A percentile compares a stretch with the other conserved stretches of the same genome.
These are phyloP conservation scores for Pilobolus umbonatus DNA, from an alignment of 192 early-diverging fungal species.

Conservation along the genomic window DNA sequence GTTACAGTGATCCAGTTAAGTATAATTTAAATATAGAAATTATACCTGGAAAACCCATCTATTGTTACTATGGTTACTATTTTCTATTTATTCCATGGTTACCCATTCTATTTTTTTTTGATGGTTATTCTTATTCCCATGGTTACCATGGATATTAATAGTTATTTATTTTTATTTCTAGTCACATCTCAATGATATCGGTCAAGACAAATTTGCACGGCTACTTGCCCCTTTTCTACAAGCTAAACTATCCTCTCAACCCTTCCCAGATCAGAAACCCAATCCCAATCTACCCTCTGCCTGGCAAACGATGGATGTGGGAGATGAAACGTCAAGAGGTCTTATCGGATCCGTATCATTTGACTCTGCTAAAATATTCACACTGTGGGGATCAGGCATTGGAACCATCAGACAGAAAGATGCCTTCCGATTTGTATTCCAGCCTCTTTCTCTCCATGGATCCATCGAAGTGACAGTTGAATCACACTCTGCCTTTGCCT, in stretches of 20 bases:
- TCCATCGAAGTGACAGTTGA: constrained; percentile 12
- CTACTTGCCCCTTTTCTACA: constrained; percentile 21
- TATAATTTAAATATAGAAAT: neutral
- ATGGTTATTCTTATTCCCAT: too few relatives aligned
- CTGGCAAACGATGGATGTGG: constrained; percentile 32
- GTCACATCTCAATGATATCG: constrained; percentile 23
- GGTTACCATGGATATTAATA: too few relatives aligned
- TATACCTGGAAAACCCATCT: too few relatives aligned
- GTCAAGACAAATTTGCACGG: constrained; percentile 16
- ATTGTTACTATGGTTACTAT: too few relatives aligned
- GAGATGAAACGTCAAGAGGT: constrained; percentile 14
- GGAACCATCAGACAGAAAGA: constrained; percentile 6
- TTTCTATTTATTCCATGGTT: neutral
- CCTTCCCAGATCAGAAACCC: constrained; percentile 9
- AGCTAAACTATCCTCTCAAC: constrained; percentile 19
- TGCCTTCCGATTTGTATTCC: constrained; percentile 28
- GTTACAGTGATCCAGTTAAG: constrained; percentile 13
- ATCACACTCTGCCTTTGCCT: constrained; percentile 29
- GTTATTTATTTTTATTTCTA: constrained; percentile 2
- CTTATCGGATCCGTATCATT: constrained; percentile 27
- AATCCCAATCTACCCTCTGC: constrained; percentile 19
- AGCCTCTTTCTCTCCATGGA: constrained; percentile 5
- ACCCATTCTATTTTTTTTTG: neutral
- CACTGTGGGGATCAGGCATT: constrained; percentile 27
- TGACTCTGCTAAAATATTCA: constrained; percentile 22